Base-by-base conservation (phyloP, 768 basidiomycete genomes). In the Cubamyces sp. region DNA sequence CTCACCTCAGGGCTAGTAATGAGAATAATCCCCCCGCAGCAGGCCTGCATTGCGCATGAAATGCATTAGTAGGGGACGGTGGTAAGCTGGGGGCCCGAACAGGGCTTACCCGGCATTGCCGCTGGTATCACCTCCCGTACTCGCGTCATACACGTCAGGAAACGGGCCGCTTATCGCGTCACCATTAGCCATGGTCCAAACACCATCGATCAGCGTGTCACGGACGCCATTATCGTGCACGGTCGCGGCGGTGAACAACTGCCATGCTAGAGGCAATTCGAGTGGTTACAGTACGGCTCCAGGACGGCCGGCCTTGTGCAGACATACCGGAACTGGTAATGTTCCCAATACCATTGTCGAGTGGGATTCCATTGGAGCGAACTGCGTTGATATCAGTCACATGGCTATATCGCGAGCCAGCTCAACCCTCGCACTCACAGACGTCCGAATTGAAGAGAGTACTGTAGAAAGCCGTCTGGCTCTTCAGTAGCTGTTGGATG, bases 1-100 rank as follows among this genome's bases (percentile, higher is more conserved):
- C 65, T 43, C 43, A 66, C 65, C 39, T 60, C 54, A 66, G 15
- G 1, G 65, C 65, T 16, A 66, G 28, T 5, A 60, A 37, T 9
- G 65, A 53, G 56, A 55, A 62, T 54, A 66, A 34, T 14, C 46
- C 65, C 11, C 65, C 65, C 7, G 43, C 40, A 26, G 57, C 57
- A 16, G 61, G 65, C 8, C 65, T 66, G 43, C 18, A 19, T 11
- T 15, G 1, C 25, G 18, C 2, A 30, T 26, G 16, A 19, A 3
- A 26, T 23, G n/a, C 34, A 18, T 14, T 2, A 28, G 23, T 15
- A 1, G 25, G 21, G 23, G 2, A 28, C 2, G 1, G 8, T 30
- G 8, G 3, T 30, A 8, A 39, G 8, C 46, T 11, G 3, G 18
- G n/a, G 12, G 5, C 6, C 5, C 6, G 5, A 9, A 12, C 2